Percentiles rank a stretch among this genome's conserved stretches.
phyloP scores from a whole-genome alignment of 176 grass and related monocot genomes.

The Avena atlantica region DNA sequence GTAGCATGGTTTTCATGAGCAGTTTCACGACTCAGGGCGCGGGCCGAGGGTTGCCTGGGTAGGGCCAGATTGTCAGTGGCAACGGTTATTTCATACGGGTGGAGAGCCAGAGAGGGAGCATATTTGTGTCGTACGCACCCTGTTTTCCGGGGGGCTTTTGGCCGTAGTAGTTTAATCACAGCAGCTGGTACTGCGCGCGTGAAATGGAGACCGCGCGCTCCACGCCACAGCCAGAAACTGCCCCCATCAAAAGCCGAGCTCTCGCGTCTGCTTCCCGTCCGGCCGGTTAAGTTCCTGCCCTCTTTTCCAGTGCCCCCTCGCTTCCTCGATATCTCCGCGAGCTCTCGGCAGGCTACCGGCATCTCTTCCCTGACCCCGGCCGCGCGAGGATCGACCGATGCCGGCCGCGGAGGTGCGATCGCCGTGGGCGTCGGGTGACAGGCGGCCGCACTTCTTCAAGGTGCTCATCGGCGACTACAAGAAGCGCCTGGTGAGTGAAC shows the following conservation, averaged over 20 bases:
- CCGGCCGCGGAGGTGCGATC: slow-evolving; percentile 30
- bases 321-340: slow-evolving; percentile 24
- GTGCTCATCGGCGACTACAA: slow-evolving; percentile 85
- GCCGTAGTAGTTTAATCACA: slow-evolving; percentile 16
- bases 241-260: slow-evolving; percentile 64
- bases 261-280: slow-evolving; percentile 25
- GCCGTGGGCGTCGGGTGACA: slow-evolving; percentile 39
- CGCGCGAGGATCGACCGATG: background rate
- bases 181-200: background rate
- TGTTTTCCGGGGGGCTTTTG: slow-evolving; percentile 35
- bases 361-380: background rate
- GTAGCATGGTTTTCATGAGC: background rate
- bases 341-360: background rate
- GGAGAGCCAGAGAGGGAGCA: background rate
- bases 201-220: background rate
- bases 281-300: background rate
- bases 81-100: background rate
- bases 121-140: background rate
- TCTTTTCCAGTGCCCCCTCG: background rate
- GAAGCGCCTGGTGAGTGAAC: slow-evolving; percentile 68
- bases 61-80: background rate
- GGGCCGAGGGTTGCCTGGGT: too few relatives aligned
- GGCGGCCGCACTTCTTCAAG: slow-evolving; percentile 95
- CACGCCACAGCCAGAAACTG: slow-evolving; percentile 20
- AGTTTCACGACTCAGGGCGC: too few relatives aligned